Evolutionary conservation across 2,329 filamentous ascomycete genomes (phyloP), one percentile per base, ranked within the genome.

Genomic region (Apiospora pterosperma): DNA sequence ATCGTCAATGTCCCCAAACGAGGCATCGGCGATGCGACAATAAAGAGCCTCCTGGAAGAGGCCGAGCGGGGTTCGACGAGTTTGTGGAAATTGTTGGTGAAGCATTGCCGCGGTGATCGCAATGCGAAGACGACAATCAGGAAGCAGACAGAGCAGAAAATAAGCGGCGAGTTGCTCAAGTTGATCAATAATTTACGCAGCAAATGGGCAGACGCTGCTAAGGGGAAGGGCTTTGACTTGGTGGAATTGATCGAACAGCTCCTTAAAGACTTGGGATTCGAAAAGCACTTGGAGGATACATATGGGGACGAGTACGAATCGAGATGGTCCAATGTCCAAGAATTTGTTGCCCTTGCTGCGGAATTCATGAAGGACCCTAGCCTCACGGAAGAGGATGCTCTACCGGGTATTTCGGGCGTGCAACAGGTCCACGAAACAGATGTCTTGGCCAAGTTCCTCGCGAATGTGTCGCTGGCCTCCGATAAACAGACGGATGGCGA

Each of bases 301-400:
- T 90, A 95, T 60, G 71, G 71, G 69, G 82, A 85, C 0, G 89
- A 96, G 21, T 85, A 90, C 68, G 92, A 96, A 69, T 84, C 88
- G 64, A 84, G 93, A 66, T 96, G 93, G 92, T 90, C 89, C 36
- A 98, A 97, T 70, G 89, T 98, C 0, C 88, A 96, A 72, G 95
- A 98, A 76, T 87, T 98, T n/a, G 80, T 96, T 64, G 86, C 82
- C 19, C 88, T 97, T 73, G 93, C 92, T 1, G 84, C 84, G 4
- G 93, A 97, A 66, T 90, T 94, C 74, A 80, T 77, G 76, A 78
- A 72, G 60, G 82, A 79, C 62, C 75, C 76, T 66, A 78, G 72
- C 12, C 73, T 78, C 16, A 68, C 74, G 3, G 82, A 85, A 3
- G 83, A 89, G 36, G 87, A 90, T 23, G 73, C 77, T 6, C 81